Evolutionary conservation across 2,329 filamentous ascomycete genomes (phyloP).

Genomic region (Reticulascus tulasneorum): DNA sequence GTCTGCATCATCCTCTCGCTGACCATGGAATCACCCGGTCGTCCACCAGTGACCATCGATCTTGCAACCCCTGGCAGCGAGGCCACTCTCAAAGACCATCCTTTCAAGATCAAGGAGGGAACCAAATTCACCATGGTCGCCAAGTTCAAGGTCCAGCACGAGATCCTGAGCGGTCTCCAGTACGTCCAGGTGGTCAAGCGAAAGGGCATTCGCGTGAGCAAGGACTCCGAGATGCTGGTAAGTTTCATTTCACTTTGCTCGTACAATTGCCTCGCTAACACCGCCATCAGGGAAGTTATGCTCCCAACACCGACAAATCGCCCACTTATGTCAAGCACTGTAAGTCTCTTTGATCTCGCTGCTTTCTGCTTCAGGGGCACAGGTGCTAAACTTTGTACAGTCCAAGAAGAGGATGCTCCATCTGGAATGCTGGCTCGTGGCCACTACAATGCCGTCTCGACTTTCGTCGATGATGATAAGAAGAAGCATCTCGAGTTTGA

Average conservation of each 20-base stretch:
- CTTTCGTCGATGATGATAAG: slow-evolving; percentile 94
- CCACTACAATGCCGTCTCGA: slow-evolving; percentile 83
- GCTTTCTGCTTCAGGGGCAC: too few species aligned
- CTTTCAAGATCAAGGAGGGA: slow-evolving; percentile 97
- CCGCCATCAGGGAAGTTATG: slow-evolving; percentile 71
- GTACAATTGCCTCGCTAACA: slow-evolving; percentile 19
- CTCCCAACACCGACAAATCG: slow-evolving; percentile 86
- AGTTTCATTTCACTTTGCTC: slow-evolving; percentile 28
- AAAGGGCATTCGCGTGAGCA: slow-evolving; percentile 80
- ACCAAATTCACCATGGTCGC: slow-evolving; percentile 92
- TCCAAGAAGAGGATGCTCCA: slow-evolving; percentile 88
- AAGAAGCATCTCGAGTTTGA: slow-evolving; percentile 87
- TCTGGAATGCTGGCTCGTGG: slow-evolving; percentile 86
- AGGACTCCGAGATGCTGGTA: slow-evolving; percentile 98
- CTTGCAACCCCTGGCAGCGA: slow-evolving; percentile 71
- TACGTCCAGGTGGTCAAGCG: slow-evolving; percentile 94
- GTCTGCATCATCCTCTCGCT: slow-evolving; percentile 92
- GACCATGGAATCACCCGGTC: slow-evolving; percentile 80
- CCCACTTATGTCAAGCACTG: slow-evolving; percentile 86
- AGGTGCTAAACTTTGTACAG: slow-evolving; percentile 41
- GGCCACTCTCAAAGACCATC: slow-evolving; percentile 77
- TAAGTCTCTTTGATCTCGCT: slow-evolving; percentile 43
- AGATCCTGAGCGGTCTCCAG: slow-evolving; percentile 91
- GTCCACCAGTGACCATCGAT: slow-evolving; percentile 83
- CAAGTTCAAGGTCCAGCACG: slow-evolving; percentile 92